Base-by-base conservation (phyloP, 2,329 filamentous ascomycete species). In the Nannizziopsis arthrosporioides region DNA sequence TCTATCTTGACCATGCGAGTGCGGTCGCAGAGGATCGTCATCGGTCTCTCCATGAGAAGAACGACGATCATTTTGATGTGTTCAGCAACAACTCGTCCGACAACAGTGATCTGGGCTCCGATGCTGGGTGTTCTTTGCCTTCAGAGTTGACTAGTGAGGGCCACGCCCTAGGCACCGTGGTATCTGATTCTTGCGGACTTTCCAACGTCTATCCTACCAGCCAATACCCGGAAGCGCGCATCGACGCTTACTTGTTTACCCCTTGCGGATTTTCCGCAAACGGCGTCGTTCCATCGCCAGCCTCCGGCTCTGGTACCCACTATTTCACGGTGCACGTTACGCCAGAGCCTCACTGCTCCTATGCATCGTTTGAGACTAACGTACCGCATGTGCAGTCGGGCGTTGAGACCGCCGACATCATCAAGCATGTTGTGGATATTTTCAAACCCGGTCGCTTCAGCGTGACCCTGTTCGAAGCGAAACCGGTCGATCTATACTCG, bases 321-420 rank as follows among this genome's bases (percentile, higher is more conserved):
- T 98, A 98, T 71, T 98, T 95, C 69, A 98, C 90, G 1, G 92
- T 98, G 18, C 92, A 98, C 63, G 92, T 98, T 56, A 98, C 92
- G 0, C 92, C 92, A 0, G 92, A 98, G 73, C 87, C 90, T 11
- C 81, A 94, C 60, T 98, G 90, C 73, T 95, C 89, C 4, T 98
- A 94, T 65, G 92, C 92, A 32, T 95, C 88, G 1, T 98, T 98
- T 63, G 92, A 98, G 73, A 96, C 92, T 56, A 98, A 96, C 58
- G 90, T 98, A 3, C 92, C 92, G 1, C 84, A 87, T 19, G 82
- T 81, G 4, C 87, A 94, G 69, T 86, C 80, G 49, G 89, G 89
- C 12, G 84, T 89, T 53, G 84, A 89, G 63, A 95, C 90, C 0
- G 80, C 81, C 19, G 90, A 94, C 55, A 83, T 96, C 51, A 84